These are phyloP conservation scores for Westerdykella sp. DNA, from an alignment of 2,329 filamentous ascomycete genomes.

Conservation along the genomic window DNA sequence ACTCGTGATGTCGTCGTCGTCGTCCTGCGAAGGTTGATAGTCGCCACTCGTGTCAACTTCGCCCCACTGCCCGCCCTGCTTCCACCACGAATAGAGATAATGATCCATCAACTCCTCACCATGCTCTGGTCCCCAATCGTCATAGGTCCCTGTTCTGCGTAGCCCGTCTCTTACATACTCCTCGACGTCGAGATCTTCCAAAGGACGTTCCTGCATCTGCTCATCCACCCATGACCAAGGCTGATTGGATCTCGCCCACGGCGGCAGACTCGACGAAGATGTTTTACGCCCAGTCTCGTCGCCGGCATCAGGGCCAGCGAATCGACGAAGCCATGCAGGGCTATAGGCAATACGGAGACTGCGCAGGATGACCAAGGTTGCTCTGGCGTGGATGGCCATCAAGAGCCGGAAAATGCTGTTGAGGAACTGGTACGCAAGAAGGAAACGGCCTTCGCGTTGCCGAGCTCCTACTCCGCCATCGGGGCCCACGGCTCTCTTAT, in stretches of 20 bases:
- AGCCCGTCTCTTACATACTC: conserved; percentile 64
- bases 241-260: neutral
- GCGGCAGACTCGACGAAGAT: neutral
- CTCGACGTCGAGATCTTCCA: conserved; percentile 66
- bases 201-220: conserved; percentile 14
- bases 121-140: conserved; percentile 25
- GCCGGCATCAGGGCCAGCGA: conserved; percentile 39
- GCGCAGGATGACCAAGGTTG: conserved; percentile 50
- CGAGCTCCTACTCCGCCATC: conserved; percentile 67
- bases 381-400: conserved; percentile 52
- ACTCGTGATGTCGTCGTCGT: conserved; percentile 64
- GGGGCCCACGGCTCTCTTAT: conserved; percentile 22
- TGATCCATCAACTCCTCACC: conserved; percentile 63
- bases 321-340: conserved; percentile 58
- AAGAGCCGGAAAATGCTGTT: conserved; percentile 65
- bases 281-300: conserved; percentile 11
- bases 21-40: conserved; percentile 59
- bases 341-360: conserved; percentile 55
- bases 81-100: conserved; percentile 79
- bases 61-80: conserved; percentile 77
- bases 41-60: conserved; percentile 73
- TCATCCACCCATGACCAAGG: conserved; percentile 24
- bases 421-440: conserved; percentile 69
- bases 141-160: conserved; percentile 29
- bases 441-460: conserved; percentile 72